Percentiles rank a stretch among this genome's conserved stretches.
These are phyloP conservation scores for Usnea hakonensis DNA, from an alignment of 495 filamentous ascomycete species.

Conservation along the genomic window DNA sequence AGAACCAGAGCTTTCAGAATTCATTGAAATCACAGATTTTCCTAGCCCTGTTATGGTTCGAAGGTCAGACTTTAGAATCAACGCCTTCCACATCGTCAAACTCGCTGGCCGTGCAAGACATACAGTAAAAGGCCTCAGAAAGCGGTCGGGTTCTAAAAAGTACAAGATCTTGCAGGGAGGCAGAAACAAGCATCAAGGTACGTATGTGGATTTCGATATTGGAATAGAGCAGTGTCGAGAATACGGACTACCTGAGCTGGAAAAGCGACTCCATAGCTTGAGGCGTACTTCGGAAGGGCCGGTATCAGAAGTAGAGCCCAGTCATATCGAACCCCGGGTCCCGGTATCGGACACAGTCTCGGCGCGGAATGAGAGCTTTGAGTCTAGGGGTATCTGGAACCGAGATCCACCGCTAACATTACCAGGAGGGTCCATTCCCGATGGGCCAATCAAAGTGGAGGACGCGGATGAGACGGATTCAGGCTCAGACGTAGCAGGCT, in stretches of 20 bases:
- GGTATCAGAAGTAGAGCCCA: neutral
- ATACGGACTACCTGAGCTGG: neutral
- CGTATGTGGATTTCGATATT: slow-evolving; percentile 3
- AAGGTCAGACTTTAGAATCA: slow-evolving; percentile 2
- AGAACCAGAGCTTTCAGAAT: neutral
- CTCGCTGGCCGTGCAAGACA: neutral
- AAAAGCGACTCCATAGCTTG: slow-evolving; percentile 4
- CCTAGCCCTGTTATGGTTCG: neutral
- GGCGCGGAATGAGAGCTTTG: neutral
- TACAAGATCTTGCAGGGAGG: neutral
- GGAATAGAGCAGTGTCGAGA: neutral
- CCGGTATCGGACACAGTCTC: neutral
- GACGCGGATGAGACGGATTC: neutral
- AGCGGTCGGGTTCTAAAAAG: neutral
- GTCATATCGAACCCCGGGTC: neutral
- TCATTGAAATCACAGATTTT: slow-evolving; percentile 2
- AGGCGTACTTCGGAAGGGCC: neutral
- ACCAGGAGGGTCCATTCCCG: neutral
- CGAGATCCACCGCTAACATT: neutral
- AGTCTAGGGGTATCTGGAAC: neutral
- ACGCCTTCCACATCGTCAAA: neutral
- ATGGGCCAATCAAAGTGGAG: neutral
- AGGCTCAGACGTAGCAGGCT: neutral
- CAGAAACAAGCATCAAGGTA: neutral
- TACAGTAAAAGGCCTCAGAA: neutral